phyloP scores from a whole-genome alignment of 805 yeast species.

The Candida caryicola region DNA sequence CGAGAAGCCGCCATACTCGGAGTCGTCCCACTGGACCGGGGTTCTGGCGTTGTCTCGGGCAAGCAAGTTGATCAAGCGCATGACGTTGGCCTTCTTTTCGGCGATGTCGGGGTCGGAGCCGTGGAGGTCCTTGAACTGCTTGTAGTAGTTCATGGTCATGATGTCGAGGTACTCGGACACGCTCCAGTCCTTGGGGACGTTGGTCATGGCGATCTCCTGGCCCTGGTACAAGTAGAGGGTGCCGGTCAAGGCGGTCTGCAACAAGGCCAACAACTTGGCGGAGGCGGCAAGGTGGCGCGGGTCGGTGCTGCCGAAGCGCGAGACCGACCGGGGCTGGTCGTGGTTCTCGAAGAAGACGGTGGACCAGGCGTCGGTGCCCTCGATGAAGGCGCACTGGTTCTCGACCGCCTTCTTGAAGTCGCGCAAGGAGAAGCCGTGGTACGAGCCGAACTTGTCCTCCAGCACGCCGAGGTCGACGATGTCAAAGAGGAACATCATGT shows the following conservation, averaged over 20 bases:
- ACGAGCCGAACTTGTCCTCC: conserved; percentile 30
- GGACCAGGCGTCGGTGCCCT: conserved; percentile 55
- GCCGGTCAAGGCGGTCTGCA: conserved; percentile 49
- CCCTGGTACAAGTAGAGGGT: conserved; percentile 59
- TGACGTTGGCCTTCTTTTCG: conserved; percentile 20
- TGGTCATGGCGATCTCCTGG: conserved; percentile 57
- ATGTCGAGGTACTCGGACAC: conserved; percentile 51
- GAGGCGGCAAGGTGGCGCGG: conserved; percentile 29
- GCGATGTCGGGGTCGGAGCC: conserved; percentile 20
- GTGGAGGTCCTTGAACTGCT: conserved; percentile 23
- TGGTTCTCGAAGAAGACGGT: conserved; percentile 56
- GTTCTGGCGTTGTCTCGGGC: conserved; percentile 55
- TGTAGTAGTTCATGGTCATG: conserved; percentile 42
- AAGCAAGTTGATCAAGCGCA: conserved; percentile 34
- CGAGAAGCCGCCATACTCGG: conserved; percentile 47
- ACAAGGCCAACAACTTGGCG: conserved; percentile 48
- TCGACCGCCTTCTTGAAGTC: conserved; percentile 35
- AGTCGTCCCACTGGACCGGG: conserved; percentile 53
- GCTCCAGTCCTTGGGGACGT: conserved; percentile 45
- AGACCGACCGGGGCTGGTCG: conserved; percentile 53
- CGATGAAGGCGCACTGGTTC: conserved; percentile 31
- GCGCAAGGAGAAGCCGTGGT: conserved; percentile 28
- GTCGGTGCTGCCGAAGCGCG: conserved; percentile 49
- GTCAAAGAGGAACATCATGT: conserved; percentile 36
- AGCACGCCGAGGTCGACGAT: conserved; percentile 35